These are phyloP conservation scores for Phytophthora rubi DNA, from an alignment of 352 stramenopile species.

Conservation along the genomic window DNA sequence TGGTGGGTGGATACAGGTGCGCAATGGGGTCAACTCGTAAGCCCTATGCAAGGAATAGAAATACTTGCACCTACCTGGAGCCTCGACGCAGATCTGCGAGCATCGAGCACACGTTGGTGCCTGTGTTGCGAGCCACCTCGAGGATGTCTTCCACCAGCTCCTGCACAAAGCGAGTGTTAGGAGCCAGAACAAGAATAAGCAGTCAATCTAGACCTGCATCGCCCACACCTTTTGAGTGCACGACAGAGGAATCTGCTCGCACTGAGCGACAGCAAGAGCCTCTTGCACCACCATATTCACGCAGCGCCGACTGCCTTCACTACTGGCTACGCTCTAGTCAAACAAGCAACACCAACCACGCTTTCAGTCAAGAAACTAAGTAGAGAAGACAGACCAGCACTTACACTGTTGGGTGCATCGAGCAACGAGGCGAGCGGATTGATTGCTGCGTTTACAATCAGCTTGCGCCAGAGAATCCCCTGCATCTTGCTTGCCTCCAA, in stretches of 20 bases:
- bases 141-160: slow-evolving; percentile 66
- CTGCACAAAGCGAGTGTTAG: slow-evolving; percentile 33
- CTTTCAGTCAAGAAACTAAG: not conserved
- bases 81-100: slow-evolving; percentile 68
- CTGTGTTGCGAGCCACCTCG: slow-evolving; percentile 54
- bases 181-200: not conserved
- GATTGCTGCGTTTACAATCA: slow-evolving; percentile 84
- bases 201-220: not conserved
- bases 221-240: slow-evolving; percentile 34
- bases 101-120: slow-evolving; percentile 79
- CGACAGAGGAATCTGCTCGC: slow-evolving; percentile 52
- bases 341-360: slow-evolving; percentile 1
- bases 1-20: slow-evolving; percentile 14
- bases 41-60: not conserved
- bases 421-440: slow-evolving; percentile 76
- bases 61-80: slow-evolving; percentile 41
- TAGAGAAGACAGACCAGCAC: not conserved
- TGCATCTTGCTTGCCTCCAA: slow-evolving; percentile 57
- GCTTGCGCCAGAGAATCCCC: slow-evolving; percentile 74
- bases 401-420: slow-evolving; percentile 59
- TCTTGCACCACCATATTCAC: slow-evolving; percentile 69
- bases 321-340: slow-evolving; percentile 49
- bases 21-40: not conserved
- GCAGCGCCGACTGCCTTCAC: slow-evolving; percentile 48
- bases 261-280: slow-evolving; percentile 50